These are phyloP conservation scores for Solanum habrochaites DNA, from an alignment of 257 asterid species.

Conservation along the genomic window DNA sequence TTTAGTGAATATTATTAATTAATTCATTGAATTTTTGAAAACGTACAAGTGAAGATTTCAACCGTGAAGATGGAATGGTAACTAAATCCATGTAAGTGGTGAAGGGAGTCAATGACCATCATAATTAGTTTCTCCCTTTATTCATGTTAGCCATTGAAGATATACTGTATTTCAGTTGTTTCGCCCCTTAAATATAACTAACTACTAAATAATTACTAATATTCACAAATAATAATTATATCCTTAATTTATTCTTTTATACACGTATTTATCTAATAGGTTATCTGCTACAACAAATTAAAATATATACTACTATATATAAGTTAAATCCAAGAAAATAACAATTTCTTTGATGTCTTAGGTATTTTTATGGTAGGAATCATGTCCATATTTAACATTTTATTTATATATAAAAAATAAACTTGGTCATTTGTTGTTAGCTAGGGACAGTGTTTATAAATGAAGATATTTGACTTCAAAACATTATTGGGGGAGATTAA, in stretches of 20 bases:
- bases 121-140: not conserved
- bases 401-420: not conserved
- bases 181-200: not conserved
- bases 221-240: not conserved
- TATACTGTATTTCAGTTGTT: not conserved
- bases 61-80: no score
- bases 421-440: no score
- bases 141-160: not conserved
- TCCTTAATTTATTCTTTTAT: not conserved
- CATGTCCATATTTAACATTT: not conserved
- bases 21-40: not conserved
- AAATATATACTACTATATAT: not conserved
- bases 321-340: not conserved
- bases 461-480: no score
- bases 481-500: not conserved
- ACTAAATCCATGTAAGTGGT: not conserved
- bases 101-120: conserved; percentile 7
- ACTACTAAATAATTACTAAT: not conserved
- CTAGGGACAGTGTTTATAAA: no score
- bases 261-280: not conserved
- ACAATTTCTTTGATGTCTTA: not conserved
- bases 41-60: not conserved
- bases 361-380: not conserved
- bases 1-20: not conserved
- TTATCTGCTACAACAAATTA: not conserved